Base-by-base conservation (phyloP, 495 filamentous ascomycete species). In the Aspergillus sclerotioniger region DNA sequence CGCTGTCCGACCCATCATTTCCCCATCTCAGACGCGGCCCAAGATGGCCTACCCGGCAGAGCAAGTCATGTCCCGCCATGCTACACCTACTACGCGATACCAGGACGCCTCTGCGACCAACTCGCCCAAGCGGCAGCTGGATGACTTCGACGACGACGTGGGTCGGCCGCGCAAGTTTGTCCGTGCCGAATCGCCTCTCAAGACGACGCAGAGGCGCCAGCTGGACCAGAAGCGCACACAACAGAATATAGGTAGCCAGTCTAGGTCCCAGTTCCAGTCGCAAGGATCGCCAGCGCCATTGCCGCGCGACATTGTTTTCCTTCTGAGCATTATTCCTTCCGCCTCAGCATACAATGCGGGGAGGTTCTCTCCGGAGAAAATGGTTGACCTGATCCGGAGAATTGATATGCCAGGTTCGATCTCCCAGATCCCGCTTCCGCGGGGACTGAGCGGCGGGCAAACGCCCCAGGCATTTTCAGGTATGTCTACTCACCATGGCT, bases 171-270 rank as follows among this genome's bases (percentile, higher is more conserved):
- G 92, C 45, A 98, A 98, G 67, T 74, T 93, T 51, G 76, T 80
- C 49, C 86, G 94, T 19, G 90, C 86, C 20, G 92, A 89, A 48
- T 96, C 90, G 15, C 93, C 95, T 0, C 78, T 98, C 25, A 96
- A 94, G 69, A 89, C 88, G 10, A 86, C 86, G 1, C 90, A 92
- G 17, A 88, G 89, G 37, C 85, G 92, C 37, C 84, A 91, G 17
- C 74, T 94, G 19, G 89, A 96, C 64, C 90, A 90, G 58, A 84
- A 83, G 62, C 84, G 88, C 20, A 56, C 59, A 15, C 71, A 70
- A 51, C 70, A 65, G 43, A 53, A 69, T 29, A 75, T 77, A 39
- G 73, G 62, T 29, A 62, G 71, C 9, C 69, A 68, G 35, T 73
- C 51, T 25, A 5, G 25, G 19, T 69, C 70, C 3, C 68, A 73